Evolutionary conservation across 331 rosid genomes (phyloP), one percentile per base, ranked within the genome.

Genomic region (Phaseolus coccineus): DNA sequence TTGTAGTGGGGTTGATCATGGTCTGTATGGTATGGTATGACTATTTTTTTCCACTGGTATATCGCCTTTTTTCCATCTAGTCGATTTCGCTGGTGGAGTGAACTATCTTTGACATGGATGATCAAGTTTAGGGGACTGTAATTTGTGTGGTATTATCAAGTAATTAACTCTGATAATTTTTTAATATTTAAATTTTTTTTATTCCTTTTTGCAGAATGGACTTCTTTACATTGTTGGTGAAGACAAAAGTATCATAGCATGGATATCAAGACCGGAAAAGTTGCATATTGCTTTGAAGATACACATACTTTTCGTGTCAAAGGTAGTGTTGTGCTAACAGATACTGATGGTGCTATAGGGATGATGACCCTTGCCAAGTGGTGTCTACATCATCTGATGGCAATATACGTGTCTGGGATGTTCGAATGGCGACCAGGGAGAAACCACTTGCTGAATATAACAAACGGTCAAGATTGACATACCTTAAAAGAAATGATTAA

Each of bases 311-410:
- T 87, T 22, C 99, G 99, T 74, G 85, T 95, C 62, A 95, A 93
- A 81, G 99, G 99, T 51, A 87, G 90, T 77, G 98, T 89, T 40
- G 87, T 84, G 25, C 87, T 91, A 48, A 77, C 88, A n/a, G 79
- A 78, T 78, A 78, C 77, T 76, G 84, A 77, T 1, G 86, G 89
- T 75, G 74, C 78, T 53, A 80, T 75, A 31, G 83, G 59, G 88
- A 77, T 22, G 96, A 93, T 64, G 96, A 90, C 61, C 96, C 99
- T 0, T 88, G 85, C 73, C 76, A 90, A 22, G 85, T 95, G 39
- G 94, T 94, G 74, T 90, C 99, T 83, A 97, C 93, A 19, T 93
- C 99, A 58, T 85, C 97, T 5, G 97, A 95, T 80, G 99, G 99
- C 55, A 73, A 87, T 84, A 87, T 95, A 84, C 90, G 91, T 5